Conservation (phyloP, 495 filamentous ascomycete species). For the Tuber borchii region DNA sequence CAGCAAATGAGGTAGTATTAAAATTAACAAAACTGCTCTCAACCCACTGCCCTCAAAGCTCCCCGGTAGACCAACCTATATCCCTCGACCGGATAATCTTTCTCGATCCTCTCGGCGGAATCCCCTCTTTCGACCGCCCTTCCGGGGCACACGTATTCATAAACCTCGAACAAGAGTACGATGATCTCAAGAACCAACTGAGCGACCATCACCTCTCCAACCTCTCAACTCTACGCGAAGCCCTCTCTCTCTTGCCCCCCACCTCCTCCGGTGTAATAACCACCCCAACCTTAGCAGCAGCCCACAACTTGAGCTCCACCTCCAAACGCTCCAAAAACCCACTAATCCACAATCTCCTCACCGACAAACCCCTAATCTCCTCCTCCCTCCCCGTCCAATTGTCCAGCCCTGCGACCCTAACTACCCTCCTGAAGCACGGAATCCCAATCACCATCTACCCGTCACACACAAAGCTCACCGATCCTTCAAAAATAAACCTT, state of each 20-base stretch:
- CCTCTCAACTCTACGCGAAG: conserved; percentile 58
- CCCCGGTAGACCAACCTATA: conserved; percentile 36
- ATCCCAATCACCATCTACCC: conserved; percentile 76
- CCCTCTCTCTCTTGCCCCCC: conserved; percentile 71
- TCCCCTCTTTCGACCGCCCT: conserved; percentile 61
- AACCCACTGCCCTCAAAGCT: conserved; percentile 39
- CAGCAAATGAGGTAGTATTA: conserved; percentile 62
- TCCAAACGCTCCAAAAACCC: conserved; percentile 74
- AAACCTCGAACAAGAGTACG: conserved; percentile 88
- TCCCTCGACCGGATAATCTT: conserved; percentile 80
- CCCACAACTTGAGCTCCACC: conserved; percentile 53
- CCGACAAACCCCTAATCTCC: conserved; percentile 85
- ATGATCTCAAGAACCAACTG: conserved; percentile 59
- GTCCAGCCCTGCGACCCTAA: conserved; percentile 45
- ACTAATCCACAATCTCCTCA: conserved; percentile 92
- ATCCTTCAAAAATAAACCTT: conserved; percentile 68
- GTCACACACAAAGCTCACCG: conserved; percentile 60
- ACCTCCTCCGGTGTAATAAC: conserved; percentile 82
- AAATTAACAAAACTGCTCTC: conserved; percentile 64
- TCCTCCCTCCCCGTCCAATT: conserved; percentile 71
- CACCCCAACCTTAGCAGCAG: conserved; percentile 72
- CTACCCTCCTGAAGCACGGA: conserved; percentile 83
- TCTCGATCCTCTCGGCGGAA: conserved; percentile 80
- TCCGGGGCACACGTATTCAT: conserved; percentile 79
- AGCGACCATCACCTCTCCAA: conserved; percentile 57